Conservation (phyloP, 352 stramenopile genomes). For the Globisporangium heterothallicum region DNA sequence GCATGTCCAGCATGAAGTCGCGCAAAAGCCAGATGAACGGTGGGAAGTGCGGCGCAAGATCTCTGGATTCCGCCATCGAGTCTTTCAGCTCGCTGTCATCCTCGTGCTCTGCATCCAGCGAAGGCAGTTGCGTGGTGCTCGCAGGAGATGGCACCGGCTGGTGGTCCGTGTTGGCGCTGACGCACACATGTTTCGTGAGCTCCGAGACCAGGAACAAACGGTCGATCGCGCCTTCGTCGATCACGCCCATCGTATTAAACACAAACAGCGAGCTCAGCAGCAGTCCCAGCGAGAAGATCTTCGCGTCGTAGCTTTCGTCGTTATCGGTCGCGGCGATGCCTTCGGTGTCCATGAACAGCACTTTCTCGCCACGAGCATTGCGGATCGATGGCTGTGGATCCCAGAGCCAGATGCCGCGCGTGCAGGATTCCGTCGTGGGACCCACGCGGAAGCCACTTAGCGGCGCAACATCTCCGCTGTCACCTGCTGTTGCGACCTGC, state of each 20-base stretch:
- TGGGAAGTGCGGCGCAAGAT: slow-evolving; percentile 72
- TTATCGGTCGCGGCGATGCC: slow-evolving; percentile 82
- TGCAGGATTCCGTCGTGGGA: slow-evolving; percentile 81
- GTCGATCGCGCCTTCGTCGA: slow-evolving; percentile 84
- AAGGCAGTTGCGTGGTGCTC: neutral
- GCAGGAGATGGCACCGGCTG: neutral
- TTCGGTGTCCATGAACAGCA: slow-evolving; percentile 83
- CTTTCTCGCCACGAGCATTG: slow-evolving; percentile 52
- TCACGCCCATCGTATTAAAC: slow-evolving; percentile 87
- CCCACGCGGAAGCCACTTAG: slow-evolving; percentile 59
- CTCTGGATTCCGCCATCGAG: slow-evolving; percentile 33
- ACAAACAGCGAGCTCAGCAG: slow-evolving; percentile 81
- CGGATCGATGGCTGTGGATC: slow-evolving; percentile 45
- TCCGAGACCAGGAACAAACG: slow-evolving; percentile 81
- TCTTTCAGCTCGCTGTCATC: slow-evolving; percentile 17
- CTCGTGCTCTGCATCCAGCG: slow-evolving; percentile 4
- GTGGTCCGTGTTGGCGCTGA: slow-evolving; percentile 33
- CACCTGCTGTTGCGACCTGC: neutral
- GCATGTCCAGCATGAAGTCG: slow-evolving; percentile 81
- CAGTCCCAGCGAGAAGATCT: slow-evolving; percentile 82
- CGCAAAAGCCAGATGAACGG: slow-evolving; percentile 80
- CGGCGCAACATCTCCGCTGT: neutral
- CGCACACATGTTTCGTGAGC: slow-evolving; percentile 77
- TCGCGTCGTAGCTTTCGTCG: slow-evolving; percentile 84
- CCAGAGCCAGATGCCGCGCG: slow-evolving; percentile 84